These are phyloP conservation scores for Drechslerella stenobrocha DNA, from an alignment of 2,329 filamentous ascomycete species.

Conservation along the genomic window DNA sequence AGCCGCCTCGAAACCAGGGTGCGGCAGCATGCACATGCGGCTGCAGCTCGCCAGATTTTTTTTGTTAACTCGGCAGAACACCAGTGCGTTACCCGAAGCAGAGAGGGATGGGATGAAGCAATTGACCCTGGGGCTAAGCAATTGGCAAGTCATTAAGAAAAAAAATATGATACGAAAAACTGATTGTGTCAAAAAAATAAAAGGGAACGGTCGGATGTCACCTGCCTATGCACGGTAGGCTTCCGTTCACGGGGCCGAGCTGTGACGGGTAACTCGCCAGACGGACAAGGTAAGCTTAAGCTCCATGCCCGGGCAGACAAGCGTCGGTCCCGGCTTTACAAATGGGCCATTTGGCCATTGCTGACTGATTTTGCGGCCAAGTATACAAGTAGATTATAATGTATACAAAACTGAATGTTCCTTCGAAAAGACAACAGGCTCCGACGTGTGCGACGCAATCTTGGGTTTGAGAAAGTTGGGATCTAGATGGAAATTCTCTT, in stretches of 20 bases:
- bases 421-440: too few relatives aligned
- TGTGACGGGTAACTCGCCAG: neutral
- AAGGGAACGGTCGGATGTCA: slow-evolving; percentile 14
- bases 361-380: neutral
- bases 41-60: neutral
- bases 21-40: neutral
- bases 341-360: neutral
- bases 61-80: neutral
- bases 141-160: neutral
- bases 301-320: neutral
- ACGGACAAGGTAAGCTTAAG: neutral
- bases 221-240: slow-evolving; percentile 24
- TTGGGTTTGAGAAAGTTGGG: too few relatives aligned
- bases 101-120: neutral
- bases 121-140: neutral
- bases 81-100: neutral
- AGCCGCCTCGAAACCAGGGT: neutral
- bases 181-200: slow-evolving; percentile 1
- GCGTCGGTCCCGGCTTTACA: neutral
- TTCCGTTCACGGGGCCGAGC: slow-evolving; percentile 26
- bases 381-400: too few relatives aligned
- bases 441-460: too few relatives aligned
- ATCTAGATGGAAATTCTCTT: too few relatives aligned
- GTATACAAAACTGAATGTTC: too few relatives aligned
- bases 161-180: slow-evolving; percentile 32